A percentile compares a stretch with the other conserved stretches of the same genome.
Conservation (phyloP, 805 yeast species). For the Yarrowia porcina region DNA sequence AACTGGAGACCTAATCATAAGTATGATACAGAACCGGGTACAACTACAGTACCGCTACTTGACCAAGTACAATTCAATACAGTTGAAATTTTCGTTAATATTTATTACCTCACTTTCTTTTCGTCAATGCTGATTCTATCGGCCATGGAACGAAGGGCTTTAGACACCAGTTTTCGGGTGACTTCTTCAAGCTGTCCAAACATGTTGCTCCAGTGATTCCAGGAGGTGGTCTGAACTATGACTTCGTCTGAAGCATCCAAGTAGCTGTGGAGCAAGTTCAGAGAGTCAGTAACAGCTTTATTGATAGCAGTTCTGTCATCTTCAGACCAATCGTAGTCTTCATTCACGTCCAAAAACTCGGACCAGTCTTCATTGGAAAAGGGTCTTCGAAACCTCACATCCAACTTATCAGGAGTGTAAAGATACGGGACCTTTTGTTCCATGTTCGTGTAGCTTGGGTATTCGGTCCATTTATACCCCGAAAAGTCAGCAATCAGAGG, state of each 20-base stretch:
- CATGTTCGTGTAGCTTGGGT: slow-evolving; percentile 21
- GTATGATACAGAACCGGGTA: too few relatives aligned
- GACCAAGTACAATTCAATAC: too few relatives aligned
- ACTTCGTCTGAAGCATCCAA: slow-evolving; percentile 10
- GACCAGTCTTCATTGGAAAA: slow-evolving; percentile 45
- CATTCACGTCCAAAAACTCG: slow-evolving; percentile 47
- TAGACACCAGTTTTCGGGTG: neutral
- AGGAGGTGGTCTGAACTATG: neutral
- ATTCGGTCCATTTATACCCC: slow-evolving; percentile 46
- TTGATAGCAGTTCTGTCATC: slow-evolving; percentile 37
- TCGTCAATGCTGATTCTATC: slow-evolving; percentile 5
- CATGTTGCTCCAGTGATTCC: neutral
- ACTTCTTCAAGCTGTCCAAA: neutral
- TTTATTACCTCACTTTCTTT: neutral
- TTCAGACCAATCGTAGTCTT: slow-evolving; percentile 45
- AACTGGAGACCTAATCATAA: too few relatives aligned
- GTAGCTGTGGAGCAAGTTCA: neutral
- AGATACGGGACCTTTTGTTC: slow-evolving; percentile 54
- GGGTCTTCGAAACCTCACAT: slow-evolving; percentile 32
- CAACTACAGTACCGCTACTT: too few relatives aligned
- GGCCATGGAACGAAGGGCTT: neutral
- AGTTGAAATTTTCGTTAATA: too few relatives aligned
- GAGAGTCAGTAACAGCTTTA: slow-evolving; percentile 6
- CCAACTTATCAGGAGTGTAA: slow-evolving; percentile 46
- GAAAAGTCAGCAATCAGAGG: slow-evolving; percentile 62